Evolutionary conservation across 495 filamentous ascomycete genomes (phyloP), one percentile per base, ranked within the genome.

Genomic region (Chaetomium cochliodes): DNA sequence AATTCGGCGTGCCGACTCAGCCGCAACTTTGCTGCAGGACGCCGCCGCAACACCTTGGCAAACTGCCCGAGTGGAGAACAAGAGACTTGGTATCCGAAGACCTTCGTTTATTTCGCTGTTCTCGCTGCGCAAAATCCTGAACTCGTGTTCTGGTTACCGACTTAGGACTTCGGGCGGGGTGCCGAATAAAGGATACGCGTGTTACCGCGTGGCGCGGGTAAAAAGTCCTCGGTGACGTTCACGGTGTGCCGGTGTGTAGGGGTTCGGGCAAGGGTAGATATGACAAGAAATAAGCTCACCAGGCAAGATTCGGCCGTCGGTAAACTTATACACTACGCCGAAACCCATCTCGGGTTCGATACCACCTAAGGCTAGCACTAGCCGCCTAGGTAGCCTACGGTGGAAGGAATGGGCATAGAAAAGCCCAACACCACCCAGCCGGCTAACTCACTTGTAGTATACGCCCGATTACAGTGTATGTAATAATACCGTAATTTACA

Each of bases 1-100:
- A 25, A 52, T 20, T 41, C 49, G 18, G 26, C 52, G 12, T 15
- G 33, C 30, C 28, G 52, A 58, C 66, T 68, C 66, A 68, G 66
- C 66, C 66, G 51, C 66, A 65, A 44, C 3, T 47, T 60, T 41
- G 51, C 37, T 18, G 54, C 47, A 44, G 33, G 4, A 52, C 57
- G 41, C 57, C 20, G 37, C 8, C 8, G 28, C 63, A 55, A n/a
- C 51, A 30, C 51, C 59, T 62, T 56, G 55, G 56, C 63, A 65
- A 22, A 26, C 37, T 16, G 5, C 2, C 13, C 6, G 50, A 44
- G 56, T 53, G 56, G 55, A 54, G 63, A 59, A 64, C 6, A 50
- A 23, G 2, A 25, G 16, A 30, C 12, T 25, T 50, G 39, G 22
- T 20, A 47, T 47, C 0, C 28, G 60, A 47, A 58, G 25, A 13